A percentile compares a stretch with the other conserved stretches of the same genome.
These are phyloP conservation scores for Hypericum perforatum DNA, from an alignment of 345 rosid species.

Conservation along the genomic window DNA sequence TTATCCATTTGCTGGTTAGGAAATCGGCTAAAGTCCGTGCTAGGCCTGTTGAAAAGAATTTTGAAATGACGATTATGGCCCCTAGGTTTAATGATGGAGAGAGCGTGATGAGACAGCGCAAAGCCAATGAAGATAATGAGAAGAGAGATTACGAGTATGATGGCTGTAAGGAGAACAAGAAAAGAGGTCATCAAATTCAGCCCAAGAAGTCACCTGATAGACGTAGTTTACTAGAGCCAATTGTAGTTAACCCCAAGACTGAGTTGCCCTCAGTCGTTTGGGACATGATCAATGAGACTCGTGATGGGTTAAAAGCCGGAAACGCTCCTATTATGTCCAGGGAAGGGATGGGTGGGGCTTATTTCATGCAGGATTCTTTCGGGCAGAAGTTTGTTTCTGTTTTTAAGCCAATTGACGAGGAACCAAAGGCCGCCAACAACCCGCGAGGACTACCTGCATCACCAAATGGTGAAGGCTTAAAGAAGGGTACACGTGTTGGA, in stretches of 20 bases:
- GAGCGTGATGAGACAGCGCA: too few species aligned
- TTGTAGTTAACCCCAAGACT: slow-evolving; percentile 23
- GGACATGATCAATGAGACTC: slow-evolving; percentile 26
- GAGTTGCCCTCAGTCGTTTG: slow-evolving; percentile 19
- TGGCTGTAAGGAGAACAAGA: too few species aligned
- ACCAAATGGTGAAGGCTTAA: slow-evolving; percentile 29
- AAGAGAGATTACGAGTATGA: too few species aligned
- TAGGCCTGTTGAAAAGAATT: slow-evolving; percentile 38
- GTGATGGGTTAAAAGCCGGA: slow-evolving; percentile 27
- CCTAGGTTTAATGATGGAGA: slow-evolving; percentile 14
- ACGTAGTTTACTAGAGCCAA: slow-evolving; percentile 20
- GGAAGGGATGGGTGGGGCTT: slow-evolving; percentile 43
- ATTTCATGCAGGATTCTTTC: slow-evolving; percentile 31
- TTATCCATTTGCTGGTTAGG: slow-evolving; percentile 50
- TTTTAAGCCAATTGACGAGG: slow-evolving; percentile 43
- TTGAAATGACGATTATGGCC: slow-evolving; percentile 45
- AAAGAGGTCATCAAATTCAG: too few species aligned
- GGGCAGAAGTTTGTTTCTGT: slow-evolving; percentile 34
- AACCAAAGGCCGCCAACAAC: slow-evolving; percentile 35
- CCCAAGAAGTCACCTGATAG: slow-evolving; percentile 12
- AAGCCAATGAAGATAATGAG: too few species aligned
- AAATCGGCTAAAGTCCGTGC: slow-evolving; percentile 50
- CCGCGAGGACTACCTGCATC: slow-evolving; percentile 32
- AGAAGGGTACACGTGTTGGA: slow-evolving; percentile 39
- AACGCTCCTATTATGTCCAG: slow-evolving; percentile 27